Conservation (phyloP, 768 basidiomycete genomes). For the Termitomyces sp. region DNA sequence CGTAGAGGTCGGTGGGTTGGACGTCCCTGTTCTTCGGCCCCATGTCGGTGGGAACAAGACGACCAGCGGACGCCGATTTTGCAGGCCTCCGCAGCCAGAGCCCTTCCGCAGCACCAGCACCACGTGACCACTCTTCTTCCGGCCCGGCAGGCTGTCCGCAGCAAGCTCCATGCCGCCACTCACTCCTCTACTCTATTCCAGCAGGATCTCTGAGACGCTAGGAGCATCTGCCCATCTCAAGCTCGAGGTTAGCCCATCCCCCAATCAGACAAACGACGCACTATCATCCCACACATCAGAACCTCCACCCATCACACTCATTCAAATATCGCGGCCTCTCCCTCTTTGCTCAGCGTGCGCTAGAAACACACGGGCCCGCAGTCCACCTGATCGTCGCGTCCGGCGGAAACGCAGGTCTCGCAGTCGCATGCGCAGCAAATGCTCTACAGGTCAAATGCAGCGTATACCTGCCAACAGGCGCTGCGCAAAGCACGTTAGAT, state of each 20-base stretch:
- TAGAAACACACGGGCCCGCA: conserved; percentile 41
- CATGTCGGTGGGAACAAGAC: conserved; percentile 20
- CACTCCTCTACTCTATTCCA: conserved; percentile 63
- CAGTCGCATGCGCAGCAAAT: conserved; percentile 58
- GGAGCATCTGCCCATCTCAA: conserved; percentile 61
- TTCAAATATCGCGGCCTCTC: conserved; percentile 77
- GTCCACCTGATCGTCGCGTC: conserved; percentile 69
- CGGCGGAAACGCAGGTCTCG: conserved; percentile 78
- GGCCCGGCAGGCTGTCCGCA: neutral
- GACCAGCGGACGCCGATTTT: conserved; percentile 8
- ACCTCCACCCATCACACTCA: conserved; percentile 65
- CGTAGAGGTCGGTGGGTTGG: conserved; percentile 44
- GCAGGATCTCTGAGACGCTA: conserved; percentile 46
- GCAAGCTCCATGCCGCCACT: conserved; percentile 15
- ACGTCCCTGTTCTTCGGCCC: conserved; percentile 34
- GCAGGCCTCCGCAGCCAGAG: conserved; percentile 6
- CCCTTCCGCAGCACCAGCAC: conserved; percentile 17
- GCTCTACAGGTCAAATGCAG: conserved; percentile 53
- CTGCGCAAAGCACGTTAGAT: conserved; percentile 39
- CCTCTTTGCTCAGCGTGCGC: conserved; percentile 48
- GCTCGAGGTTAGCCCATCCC: conserved; percentile 46
- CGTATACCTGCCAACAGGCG: conserved; percentile 60
- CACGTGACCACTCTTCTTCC: conserved; percentile 6
- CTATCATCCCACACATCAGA: conserved; percentile 32
- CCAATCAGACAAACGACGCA: neutral